Percentiles rank a stretch among this genome's conserved stretches.
phyloP scores from a whole-genome alignment of 805 yeast species.

The Kurtzmaniella cleridarum region DNA sequence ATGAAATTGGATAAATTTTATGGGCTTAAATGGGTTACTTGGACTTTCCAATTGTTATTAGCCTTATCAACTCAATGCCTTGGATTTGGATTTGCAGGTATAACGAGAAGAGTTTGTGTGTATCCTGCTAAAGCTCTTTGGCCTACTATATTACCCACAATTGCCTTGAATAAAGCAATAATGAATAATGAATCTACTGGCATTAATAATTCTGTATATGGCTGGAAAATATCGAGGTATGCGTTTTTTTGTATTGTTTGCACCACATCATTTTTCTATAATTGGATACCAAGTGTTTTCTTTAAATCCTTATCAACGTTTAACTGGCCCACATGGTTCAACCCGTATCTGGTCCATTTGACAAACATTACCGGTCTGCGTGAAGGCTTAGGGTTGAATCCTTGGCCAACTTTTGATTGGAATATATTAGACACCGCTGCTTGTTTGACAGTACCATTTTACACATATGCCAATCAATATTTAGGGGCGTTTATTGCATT shows the following conservation, averaged over 20 bases:
- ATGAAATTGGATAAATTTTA: constrained; percentile 39
- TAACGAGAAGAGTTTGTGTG: constrained; percentile 50
- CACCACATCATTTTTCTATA: constrained; percentile 31
- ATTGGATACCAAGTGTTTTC: constrained; percentile 38
- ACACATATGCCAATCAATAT: constrained; percentile 36
- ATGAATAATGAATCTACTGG: constrained; percentile 23
- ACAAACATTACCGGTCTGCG: constrained; percentile 34
- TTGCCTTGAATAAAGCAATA: constrained; percentile 38
- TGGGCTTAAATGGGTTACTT: constrained; percentile 38
- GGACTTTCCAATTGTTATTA: constrained; percentile 51
- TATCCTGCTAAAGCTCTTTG: constrained; percentile 39
- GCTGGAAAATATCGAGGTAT: constrained; percentile 40
- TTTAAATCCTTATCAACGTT: constrained; percentile 35
- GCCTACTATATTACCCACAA: constrained; percentile 41
- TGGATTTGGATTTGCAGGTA: constrained; percentile 65
- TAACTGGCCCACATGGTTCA: constrained; percentile 44
- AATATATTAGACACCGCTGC: constrained; percentile 31
- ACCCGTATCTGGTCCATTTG: constrained; percentile 33
- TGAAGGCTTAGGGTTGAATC: constrained; percentile 37
- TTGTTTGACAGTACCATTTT: constrained; percentile 39
- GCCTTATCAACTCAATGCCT: constrained; percentile 53
- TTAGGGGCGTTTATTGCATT: constrained; percentile 32
- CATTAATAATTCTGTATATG: constrained; percentile 18
- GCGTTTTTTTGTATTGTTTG: constrained; percentile 33
- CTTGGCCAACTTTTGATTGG: constrained; percentile 41